Percentiles rank a stretch among this genome's conserved stretches.
Evolutionary conservation across 129 eudicot genomes (phyloP).

Genomic region (Oenanthe sinensis): DNA sequence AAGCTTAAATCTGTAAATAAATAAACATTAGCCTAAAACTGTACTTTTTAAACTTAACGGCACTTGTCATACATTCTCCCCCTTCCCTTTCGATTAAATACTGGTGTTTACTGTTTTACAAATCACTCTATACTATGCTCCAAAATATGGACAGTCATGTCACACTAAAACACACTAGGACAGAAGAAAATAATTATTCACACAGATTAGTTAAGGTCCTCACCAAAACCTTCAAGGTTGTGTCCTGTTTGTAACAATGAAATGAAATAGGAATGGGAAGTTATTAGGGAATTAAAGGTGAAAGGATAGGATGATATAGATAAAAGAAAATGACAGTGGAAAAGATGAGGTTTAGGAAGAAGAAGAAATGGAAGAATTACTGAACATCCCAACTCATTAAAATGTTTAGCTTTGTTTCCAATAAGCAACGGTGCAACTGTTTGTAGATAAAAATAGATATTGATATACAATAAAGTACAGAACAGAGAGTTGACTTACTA

Average conservation of each 20-base stretch:
- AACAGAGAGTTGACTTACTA: constrained; percentile 18
- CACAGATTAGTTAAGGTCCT: background rate
- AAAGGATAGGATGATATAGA: background rate
- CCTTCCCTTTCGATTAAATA: background rate
- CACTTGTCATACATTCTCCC: background rate
- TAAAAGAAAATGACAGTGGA: background rate
- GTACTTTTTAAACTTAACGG: background rate
- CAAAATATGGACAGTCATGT: background rate
- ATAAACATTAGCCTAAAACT: background rate
- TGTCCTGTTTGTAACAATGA: background rate
- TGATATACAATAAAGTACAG: background rate
- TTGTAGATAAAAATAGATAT: background rate
- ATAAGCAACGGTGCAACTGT: background rate
- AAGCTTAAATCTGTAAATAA: background rate
- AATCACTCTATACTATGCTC: background rate
- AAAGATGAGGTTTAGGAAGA: background rate
- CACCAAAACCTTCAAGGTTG: background rate
- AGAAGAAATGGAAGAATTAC: background rate
- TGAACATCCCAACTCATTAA: background rate
- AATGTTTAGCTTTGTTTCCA: background rate
- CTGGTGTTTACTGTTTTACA: background rate
- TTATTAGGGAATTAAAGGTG: background rate
- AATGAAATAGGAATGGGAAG: background rate
- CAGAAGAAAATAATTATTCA: background rate
- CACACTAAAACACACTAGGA: background rate